These are phyloP conservation scores for Aciculoconidium aculeatum DNA, from an alignment of 805 yeast species.

Conservation along the genomic window DNA sequence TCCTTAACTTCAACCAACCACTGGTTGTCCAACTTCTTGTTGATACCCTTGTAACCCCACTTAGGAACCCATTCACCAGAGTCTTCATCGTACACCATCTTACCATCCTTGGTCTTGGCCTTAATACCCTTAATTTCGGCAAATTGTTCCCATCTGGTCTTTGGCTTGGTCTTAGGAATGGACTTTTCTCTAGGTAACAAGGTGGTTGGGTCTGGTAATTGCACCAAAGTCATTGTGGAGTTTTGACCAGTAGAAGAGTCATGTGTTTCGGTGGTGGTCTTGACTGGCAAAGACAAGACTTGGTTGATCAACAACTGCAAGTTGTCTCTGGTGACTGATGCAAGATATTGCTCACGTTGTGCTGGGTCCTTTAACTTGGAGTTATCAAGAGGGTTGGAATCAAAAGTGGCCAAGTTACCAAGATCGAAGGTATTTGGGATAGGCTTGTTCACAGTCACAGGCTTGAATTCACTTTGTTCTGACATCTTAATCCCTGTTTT, in stretches of 20 bases:
- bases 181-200: slow-evolving; percentile 92
- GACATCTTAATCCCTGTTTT: too few relatives aligned
- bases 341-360: slow-evolving; percentile 59
- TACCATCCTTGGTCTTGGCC: slow-evolving; percentile 85
- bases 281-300: slow-evolving; percentile 81
- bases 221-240: slow-evolving; percentile 75
- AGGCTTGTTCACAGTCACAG: slow-evolving; percentile 84
- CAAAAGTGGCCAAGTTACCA: slow-evolving; percentile 88
- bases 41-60: slow-evolving; percentile 96
- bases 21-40: slow-evolving; percentile 79
- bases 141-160: slow-evolving; percentile 94
- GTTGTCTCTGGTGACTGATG: slow-evolving; percentile 76
- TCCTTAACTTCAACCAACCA: slow-evolving; percentile 96
- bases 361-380: slow-evolving; percentile 48
- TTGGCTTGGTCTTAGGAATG: slow-evolving; percentile 85
- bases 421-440: slow-evolving; percentile 86
- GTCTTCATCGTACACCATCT: slow-evolving; percentile 84
- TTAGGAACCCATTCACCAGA: slow-evolving; percentile 94
- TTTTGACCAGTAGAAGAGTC: slow-evolving; percentile 55
- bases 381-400: slow-evolving; percentile 77
- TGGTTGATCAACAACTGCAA: slow-evolving; percentile 89
- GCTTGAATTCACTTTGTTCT: slow-evolving; percentile 36
- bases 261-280: slow-evolving; percentile 73
- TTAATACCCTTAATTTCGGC: slow-evolving; percentile 94
- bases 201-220: slow-evolving; percentile 78